These are phyloP conservation scores for Trichoderma gracile DNA, from an alignment of 2,329 filamentous ascomycete species.

Conservation along the genomic window DNA sequence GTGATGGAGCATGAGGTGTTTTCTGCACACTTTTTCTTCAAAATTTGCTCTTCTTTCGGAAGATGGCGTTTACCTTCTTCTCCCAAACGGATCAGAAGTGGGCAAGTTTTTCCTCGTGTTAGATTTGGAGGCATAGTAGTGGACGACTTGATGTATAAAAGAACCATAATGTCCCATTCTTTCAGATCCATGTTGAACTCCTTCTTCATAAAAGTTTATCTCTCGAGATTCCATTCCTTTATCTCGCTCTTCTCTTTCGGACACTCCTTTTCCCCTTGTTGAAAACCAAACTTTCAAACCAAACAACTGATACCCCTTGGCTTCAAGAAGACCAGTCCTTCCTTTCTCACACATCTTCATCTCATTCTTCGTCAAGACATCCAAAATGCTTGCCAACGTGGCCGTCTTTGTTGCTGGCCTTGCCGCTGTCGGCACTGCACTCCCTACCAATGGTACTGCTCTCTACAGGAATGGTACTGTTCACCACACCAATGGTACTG, in stretches of 20 bases:
- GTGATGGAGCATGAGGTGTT: not conserved
- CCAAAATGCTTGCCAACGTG: constrained; percentile 26
- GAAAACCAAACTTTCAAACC: not conserved
- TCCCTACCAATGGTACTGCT: not conserved
- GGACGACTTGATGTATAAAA: constrained; percentile 13
- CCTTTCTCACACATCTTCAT: not conserved
- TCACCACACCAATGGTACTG: too few species aligned
- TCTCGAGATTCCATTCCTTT: constrained; percentile 8
- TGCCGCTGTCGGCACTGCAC: constrained; percentile 19
- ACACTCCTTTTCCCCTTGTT: constrained; percentile 9
- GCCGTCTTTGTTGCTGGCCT: constrained; percentile 16
- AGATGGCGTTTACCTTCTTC: constrained; percentile 22
- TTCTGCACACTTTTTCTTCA: not conserved
- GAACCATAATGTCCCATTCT: not conserved
- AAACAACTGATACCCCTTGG: not conserved
- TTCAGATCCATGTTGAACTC: not conserved
- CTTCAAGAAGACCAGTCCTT: constrained; percentile 2
- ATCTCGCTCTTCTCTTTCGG: not conserved
- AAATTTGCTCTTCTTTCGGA: not conserved
- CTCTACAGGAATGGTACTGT: not conserved
- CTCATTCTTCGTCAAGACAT: not conserved
- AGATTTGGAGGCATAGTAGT: not conserved
- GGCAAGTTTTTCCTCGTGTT: not conserved
- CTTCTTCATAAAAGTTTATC: not conserved
- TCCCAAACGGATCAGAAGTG: not conserved